A percentile compares a stretch with the other conserved stretches of the same genome.
Evolutionary conservation across 2,329 filamentous ascomycete genomes (phyloP).

Genomic region (Aspergillus eucalypticola): DNA sequence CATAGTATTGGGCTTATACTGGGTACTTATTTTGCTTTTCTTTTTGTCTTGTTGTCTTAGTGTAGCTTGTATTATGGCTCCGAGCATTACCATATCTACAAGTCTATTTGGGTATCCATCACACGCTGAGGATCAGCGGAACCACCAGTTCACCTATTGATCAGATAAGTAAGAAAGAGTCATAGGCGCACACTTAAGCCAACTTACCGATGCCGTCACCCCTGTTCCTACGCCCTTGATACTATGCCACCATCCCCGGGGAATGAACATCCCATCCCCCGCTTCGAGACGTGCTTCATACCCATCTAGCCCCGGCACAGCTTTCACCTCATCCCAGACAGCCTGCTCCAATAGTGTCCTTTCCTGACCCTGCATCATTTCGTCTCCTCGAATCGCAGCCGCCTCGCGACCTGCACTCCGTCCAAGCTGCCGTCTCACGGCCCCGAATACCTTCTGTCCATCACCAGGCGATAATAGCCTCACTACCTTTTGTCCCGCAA

Average conservation of each 20-base stretch:
- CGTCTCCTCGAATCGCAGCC: slow-evolving; percentile 67
- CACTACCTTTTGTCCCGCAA: slow-evolving; percentile 71
- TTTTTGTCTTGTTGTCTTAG: no score
- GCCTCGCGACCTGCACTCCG: slow-evolving; percentile 34
- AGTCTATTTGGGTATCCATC: no score
- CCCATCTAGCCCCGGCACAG: slow-evolving; percentile 29
- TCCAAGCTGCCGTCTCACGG: slow-evolving; percentile 45
- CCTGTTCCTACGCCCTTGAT: slow-evolving; percentile 64
- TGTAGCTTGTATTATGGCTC: no score
- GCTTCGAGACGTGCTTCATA: slow-evolving; percentile 59
- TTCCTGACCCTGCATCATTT: slow-evolving; percentile 89
- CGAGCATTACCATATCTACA: neutral
- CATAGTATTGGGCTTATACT: no score
- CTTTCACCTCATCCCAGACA: slow-evolving; percentile 62
- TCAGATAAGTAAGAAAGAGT: slow-evolving; percentile 4
- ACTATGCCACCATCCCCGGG: slow-evolving; percentile 85
- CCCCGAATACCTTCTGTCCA: slow-evolving; percentile 66
- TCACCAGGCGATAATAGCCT: slow-evolving; percentile 66
- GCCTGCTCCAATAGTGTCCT: slow-evolving; percentile 64
- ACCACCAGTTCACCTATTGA: slow-evolving; percentile 74
- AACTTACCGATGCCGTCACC: slow-evolving; percentile 59
- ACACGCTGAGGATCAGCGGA: slow-evolving; percentile 51
- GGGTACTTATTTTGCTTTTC: no score
- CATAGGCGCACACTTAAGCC: slow-evolving; percentile 28
- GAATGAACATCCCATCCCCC: slow-evolving; percentile 76